Base-by-base conservation (phyloP, 31 red algal species). In the Odonthalia washingtoniensis region DNA sequence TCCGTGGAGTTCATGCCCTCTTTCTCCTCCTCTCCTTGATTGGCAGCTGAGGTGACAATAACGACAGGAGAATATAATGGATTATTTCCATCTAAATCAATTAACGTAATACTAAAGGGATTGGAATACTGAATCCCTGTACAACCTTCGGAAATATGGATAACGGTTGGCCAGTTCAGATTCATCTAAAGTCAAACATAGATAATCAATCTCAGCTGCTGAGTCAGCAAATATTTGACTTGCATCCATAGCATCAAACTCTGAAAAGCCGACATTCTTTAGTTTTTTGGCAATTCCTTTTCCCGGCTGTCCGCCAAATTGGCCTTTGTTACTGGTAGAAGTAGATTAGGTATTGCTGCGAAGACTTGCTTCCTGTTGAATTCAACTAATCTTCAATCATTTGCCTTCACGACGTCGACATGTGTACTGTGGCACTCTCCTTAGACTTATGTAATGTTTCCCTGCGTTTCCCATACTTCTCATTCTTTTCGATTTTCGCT, bases 121-220 rank as follows among this genome's bases (percentile, higher is more conserved):
- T 27, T 43, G 1, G 33, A 36, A 75, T 41, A 46, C 28, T 52
- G 64, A 1, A 90, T 35, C 18, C 78, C 75, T 18, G 74, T 43
- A 60, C 83, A 77, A 40, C 86, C 86, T n/a, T 70, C 45, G 14
- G 28, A 16, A 28, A 93, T 73, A 18, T 32, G 32, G 5, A 93
- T 49, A 21, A 93, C 60, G 17, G 80, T 78, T 36, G 69, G 38
- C 85, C 90, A 87, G 83, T 65, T 97, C 91, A 32, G 87, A 61
- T 62, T 97, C 95, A 53, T 97, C 91, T 30, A 97, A 77, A 80
- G 86, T 94, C 24, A 97, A 41, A 73, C 91, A 97, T 32, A 97
- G 83, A 57, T 93, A 91, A 42, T 97, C 91, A 37, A 97, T 28
- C 6, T 87, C 95, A 72, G 73, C 75, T n/a, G n/a, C 68, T 0